Evolutionary conservation across 1,284 basidiomycete genomes (phyloP).

Genomic region (Sanghuangporus weigelae): DNA sequence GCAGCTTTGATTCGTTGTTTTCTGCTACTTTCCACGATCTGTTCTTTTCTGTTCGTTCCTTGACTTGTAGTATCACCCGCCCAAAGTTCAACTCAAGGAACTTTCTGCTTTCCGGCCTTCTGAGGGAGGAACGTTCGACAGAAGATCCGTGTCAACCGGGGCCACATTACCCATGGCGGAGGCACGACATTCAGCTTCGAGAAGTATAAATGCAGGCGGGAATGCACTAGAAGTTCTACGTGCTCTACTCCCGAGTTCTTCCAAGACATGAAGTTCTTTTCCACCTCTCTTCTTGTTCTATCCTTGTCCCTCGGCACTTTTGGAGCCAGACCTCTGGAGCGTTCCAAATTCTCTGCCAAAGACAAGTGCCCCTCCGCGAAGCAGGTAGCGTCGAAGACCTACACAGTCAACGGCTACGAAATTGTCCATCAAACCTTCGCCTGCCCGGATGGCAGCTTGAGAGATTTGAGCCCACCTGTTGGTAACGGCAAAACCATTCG

Average conservation of each 20-base stretch:
- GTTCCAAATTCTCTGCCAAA: conserved; percentile 9
- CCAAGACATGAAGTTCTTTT: conserved; percentile 12
- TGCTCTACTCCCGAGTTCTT: neutral
- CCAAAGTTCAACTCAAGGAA: conserved; percentile 1
- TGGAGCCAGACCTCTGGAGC: conserved; percentile 11
- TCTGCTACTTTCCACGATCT: neutral
- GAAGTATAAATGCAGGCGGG: neutral
- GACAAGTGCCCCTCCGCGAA: conserved; percentile 17
- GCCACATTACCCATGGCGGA: neutral
- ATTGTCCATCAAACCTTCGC: conserved; percentile 11
- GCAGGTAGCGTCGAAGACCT: conserved; percentile 5
- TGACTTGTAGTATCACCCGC: conserved; percentile 3
- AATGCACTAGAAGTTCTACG: neutral
- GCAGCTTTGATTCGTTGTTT: neutral
- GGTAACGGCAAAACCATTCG: neutral
- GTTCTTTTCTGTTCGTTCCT: neutral
- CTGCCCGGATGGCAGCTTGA: conserved; percentile 11
- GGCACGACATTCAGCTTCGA: neutral
- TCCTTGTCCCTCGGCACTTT: conserved; percentile 10
- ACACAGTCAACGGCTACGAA: conserved; percentile 4
- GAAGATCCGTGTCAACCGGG: neutral
- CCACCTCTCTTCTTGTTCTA: conserved; percentile 7
- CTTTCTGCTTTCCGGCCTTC: neutral
- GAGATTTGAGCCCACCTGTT: neutral
- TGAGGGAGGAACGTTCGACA: neutral